These are phyloP conservation scores for Gardenia jasminoides DNA, from an alignment of 257 asterid genomes.

Conservation along the genomic window DNA sequence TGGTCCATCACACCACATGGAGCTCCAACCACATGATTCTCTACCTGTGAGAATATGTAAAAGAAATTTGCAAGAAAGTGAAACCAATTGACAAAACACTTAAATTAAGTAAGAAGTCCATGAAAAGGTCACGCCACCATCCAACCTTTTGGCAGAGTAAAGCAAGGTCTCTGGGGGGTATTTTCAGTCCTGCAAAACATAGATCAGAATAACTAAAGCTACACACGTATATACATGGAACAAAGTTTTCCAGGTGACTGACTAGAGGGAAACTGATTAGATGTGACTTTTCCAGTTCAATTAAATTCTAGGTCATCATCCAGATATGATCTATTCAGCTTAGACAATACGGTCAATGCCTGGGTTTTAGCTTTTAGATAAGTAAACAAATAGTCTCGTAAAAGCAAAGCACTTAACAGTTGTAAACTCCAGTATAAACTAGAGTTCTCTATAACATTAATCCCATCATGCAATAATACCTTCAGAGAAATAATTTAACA, in stretches of 20 bases:
- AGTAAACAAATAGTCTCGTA: neutral
- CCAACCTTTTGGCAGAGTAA: constrained; percentile 94
- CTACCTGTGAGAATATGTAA: constrained; percentile 54
- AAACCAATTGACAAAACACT: neutral
- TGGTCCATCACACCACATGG: constrained; percentile 99
- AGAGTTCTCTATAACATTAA: neutral
- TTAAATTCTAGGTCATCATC: neutral
- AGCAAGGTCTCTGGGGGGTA: constrained; percentile 85
- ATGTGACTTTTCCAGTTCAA: neutral
- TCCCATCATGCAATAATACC: neutral
- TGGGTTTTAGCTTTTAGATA: neutral
- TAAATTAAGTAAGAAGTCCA: neutral
- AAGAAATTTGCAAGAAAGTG: neutral
- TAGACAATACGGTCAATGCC: neutral
- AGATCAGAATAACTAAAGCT: constrained; percentile 1
- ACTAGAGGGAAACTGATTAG: neutral
- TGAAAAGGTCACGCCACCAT: constrained; percentile 3
- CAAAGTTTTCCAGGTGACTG: neutral
- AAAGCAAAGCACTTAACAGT: neutral
- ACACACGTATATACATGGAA: neutral
- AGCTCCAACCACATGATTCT: constrained; percentile 97
- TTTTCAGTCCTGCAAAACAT: constrained; percentile 63
- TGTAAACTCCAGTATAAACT: neutral
- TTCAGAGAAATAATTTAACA: neutral
- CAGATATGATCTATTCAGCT: neutral